Conservation (phyloP, 2,329 filamentous ascomycete species). For the Colletotrichum karsti region DNA sequence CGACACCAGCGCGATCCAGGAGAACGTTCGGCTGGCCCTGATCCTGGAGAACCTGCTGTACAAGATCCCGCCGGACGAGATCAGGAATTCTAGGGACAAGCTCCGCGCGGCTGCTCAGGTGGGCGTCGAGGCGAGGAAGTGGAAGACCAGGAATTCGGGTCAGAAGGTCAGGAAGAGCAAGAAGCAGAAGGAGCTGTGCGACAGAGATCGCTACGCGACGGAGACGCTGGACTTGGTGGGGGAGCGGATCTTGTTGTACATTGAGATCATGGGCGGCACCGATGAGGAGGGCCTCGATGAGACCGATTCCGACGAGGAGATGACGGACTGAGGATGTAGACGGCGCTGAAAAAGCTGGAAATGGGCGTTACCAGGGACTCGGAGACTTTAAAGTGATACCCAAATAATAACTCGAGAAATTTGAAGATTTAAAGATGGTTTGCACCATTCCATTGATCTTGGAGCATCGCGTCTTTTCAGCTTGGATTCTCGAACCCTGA, state of each 20-base stretch:
- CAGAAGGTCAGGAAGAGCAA: background rate
- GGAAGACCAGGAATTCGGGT: slow-evolving; percentile 53
- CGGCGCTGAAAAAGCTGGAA: background rate
- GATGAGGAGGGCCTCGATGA: too few relatives aligned
- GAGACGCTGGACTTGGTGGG: slow-evolving; percentile 54
- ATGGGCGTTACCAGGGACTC: slow-evolving; percentile 1
- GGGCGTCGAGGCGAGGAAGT: slow-evolving; percentile 58
- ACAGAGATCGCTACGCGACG: slow-evolving; percentile 50
- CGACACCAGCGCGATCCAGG: slow-evolving; percentile 64
- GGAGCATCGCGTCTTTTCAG: background rate
- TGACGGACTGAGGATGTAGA: slow-evolving; percentile 3
- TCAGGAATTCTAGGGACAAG: slow-evolving; percentile 42
- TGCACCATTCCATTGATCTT: background rate
- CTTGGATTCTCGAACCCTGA: background rate
- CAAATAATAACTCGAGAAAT: background rate
- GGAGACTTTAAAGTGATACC: slow-evolving; percentile 11
- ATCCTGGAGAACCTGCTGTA: slow-evolving; percentile 72
- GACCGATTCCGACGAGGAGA: slow-evolving; percentile 6
- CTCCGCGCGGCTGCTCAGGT: slow-evolving; percentile 50
- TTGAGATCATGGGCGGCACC: slow-evolving; percentile 18
- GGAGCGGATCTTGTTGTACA: slow-evolving; percentile 44
- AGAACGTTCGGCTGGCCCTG: slow-evolving; percentile 79
- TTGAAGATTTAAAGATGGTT: background rate
- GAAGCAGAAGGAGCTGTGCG: slow-evolving; percentile 36
- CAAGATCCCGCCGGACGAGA: slow-evolving; percentile 51